phyloP scores from a whole-genome alignment of 176 grass and related monocot genomes.

The Eremochloa ophiuroides region DNA sequence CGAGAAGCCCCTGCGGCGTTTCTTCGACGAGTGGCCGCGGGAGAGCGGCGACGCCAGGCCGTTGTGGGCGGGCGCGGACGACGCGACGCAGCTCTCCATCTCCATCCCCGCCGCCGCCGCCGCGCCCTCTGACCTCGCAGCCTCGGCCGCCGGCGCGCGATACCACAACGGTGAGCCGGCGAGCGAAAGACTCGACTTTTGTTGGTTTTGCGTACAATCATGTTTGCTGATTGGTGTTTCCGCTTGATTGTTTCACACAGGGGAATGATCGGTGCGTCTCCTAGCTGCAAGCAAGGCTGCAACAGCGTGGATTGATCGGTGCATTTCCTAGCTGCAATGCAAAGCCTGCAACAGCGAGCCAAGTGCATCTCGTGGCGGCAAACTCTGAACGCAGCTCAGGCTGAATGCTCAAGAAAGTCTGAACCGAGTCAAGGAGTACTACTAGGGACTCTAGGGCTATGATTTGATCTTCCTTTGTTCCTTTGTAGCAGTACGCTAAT shows the following conservation, averaged over 20 bases:
- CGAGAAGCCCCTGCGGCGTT: conserved; percentile 65
- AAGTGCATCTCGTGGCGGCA: not conserved
- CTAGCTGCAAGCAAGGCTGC: not conserved
- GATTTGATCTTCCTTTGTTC: not conserved
- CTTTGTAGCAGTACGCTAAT: not conserved
- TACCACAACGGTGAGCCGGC: conserved; percentile 18
- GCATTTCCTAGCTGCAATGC: not conserved
- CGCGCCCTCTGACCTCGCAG: conserved; percentile 25
- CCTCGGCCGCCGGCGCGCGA: conserved; percentile 28
- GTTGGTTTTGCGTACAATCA: no score
- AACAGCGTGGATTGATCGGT: not conserved
- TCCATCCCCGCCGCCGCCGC: conserved; percentile 36
- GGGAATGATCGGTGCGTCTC: not conserved
- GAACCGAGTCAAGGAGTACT: not conserved
- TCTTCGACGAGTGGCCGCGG: conserved; percentile 79
- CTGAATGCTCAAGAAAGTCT: not conserved
- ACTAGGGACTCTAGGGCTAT: not conserved
- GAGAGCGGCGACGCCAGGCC: conserved; percentile 5
- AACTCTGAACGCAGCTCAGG: not conserved
- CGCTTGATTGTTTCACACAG: not conserved
- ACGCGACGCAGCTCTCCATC: conserved; percentile 57
- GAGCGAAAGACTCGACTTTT: not conserved
- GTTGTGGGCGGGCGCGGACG: conserved; percentile 38
- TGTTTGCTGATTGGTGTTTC: not conserved
- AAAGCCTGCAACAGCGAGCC: not conserved